Conservation (phyloP, 345 rosid species). For the Populus ilicifolia region DNA sequence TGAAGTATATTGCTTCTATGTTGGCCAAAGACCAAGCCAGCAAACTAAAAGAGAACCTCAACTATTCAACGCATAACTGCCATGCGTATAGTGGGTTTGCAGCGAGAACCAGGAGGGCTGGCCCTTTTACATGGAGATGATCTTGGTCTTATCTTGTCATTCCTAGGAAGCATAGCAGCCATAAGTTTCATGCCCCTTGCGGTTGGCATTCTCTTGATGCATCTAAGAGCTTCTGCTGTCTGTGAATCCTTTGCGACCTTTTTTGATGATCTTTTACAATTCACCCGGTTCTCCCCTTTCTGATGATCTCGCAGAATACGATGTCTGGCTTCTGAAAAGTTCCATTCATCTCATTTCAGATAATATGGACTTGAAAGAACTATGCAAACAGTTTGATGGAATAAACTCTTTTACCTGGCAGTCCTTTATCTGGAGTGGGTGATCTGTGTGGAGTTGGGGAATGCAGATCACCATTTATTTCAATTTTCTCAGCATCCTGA, state of each 20-base stretch:
- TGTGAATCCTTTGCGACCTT: constrained; percentile 15
- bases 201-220: constrained; percentile 28
- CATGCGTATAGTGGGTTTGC: constrained; percentile 13
- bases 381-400: not conserved
- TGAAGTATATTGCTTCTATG: not conserved
- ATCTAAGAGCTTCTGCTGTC: constrained; percentile 33
- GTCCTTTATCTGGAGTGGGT: constrained; percentile 24
- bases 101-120: constrained; percentile 30
- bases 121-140: constrained; percentile 37
- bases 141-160: constrained; percentile 26
- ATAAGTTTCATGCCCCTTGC: constrained; percentile 28
- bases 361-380: not conserved
- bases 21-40: not conserved
- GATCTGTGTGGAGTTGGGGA: constrained; percentile 27
- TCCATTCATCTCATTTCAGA: constrained; percentile 3
- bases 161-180: constrained; percentile 29
- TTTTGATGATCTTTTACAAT: constrained; percentile 19
- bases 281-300: constrained; percentile 25
- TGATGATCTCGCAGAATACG: constrained; percentile 12
- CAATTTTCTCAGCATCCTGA: constrained; percentile 16
- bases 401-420: constrained; percentile 38
- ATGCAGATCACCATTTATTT: constrained; percentile 17
- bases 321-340: constrained; percentile 38
- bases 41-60: not conserved
- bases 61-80: constrained; percentile 11